Base-by-base conservation (phyloP, 139 green algal genomes). In the Picochlorum sp. region DNA sequence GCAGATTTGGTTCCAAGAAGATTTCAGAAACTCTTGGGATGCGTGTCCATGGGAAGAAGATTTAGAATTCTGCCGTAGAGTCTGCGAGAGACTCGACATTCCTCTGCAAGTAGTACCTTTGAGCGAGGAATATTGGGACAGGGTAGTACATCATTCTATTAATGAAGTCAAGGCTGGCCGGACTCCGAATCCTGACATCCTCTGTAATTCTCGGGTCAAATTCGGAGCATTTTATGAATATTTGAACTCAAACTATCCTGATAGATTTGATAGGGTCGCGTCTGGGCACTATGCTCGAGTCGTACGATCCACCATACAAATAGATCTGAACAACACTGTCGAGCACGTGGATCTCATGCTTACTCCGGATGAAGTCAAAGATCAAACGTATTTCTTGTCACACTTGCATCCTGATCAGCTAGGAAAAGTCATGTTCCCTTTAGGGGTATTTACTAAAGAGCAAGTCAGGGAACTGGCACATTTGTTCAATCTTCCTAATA, bases 1-100 rank as follows among this genome's bases (percentile, higher is more conserved):
- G 13, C 69, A 96, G 68, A 96, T 96, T 39, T 93, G 87, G 84
- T 94, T 94, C 61, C 81, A 94, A 64, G 85, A 97, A 65, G 91
- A 98, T 66, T 98, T 97, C 55, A 61, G 84, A 1, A 99, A 99
- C 78, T 89, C 80, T 39, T 99, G 88, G 88, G 81, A 88, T 18
- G 58, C 79, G 0, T 99, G 93, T 57, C 93, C 93, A 7, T 99
- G 93, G 93, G 89, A 98, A 67, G 89, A 97, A 41, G 93, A 99
- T 66, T 64, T 99, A 50, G n/a, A 65, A 7, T 90, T 87, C 52
- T 93, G 88, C 28, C 64, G 76, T 5, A 64, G 82, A 66, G 89
- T 94, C 54, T 50, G 57, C 18, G 12, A 28, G 7, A 41, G 28
- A n/a, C 22, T 67, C n/a, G 36, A 72, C 2, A 86, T 97, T 18